A percentile compares a stretch with the other conserved stretches of the same genome.
These are phyloP conservation scores for Castanea sativa DNA, from an alignment of 306 rosid genomes.

Conservation along the genomic window DNA sequence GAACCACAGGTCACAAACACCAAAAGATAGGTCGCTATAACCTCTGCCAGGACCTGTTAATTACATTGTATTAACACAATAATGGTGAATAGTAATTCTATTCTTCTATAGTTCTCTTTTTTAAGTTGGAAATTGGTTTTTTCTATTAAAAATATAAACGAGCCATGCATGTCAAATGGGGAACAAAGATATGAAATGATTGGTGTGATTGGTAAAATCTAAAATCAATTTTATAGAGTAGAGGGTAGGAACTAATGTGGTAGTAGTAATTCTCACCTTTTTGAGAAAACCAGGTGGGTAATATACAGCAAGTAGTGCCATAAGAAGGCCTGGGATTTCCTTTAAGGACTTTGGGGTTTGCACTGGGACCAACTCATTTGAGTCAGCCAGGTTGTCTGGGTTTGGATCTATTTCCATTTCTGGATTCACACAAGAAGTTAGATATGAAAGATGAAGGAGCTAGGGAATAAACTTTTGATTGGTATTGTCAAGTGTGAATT, in stretches of 20 bases:
- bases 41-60: constrained; percentile 68
- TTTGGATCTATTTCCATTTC: constrained; percentile 18
- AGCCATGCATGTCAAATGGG: not conserved
- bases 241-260: too few species aligned
- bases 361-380: constrained; percentile 7
- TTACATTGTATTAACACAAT: not conserved
- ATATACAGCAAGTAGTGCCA: constrained; percentile 13
- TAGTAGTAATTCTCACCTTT: constrained; percentile 33
- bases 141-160: not conserved
- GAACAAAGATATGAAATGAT: not conserved
- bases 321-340: not conserved
- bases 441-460: not conserved
- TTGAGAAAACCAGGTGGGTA: constrained; percentile 53
- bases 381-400: not conserved
- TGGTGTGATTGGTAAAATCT: too few species aligned
- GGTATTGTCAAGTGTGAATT: not conserved
- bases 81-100: not conserved
- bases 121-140: not conserved
- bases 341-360: constrained; percentile 17
- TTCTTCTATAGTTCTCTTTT: not conserved
- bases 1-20: constrained; percentile 78
- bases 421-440: not conserved
- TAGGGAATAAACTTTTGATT: not conserved
- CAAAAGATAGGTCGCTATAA: constrained; percentile 60
- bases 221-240: too few species aligned